phyloP scores from a whole-genome alignment of 495 filamentous ascomycete species.

The Neurospora sp. region DNA sequence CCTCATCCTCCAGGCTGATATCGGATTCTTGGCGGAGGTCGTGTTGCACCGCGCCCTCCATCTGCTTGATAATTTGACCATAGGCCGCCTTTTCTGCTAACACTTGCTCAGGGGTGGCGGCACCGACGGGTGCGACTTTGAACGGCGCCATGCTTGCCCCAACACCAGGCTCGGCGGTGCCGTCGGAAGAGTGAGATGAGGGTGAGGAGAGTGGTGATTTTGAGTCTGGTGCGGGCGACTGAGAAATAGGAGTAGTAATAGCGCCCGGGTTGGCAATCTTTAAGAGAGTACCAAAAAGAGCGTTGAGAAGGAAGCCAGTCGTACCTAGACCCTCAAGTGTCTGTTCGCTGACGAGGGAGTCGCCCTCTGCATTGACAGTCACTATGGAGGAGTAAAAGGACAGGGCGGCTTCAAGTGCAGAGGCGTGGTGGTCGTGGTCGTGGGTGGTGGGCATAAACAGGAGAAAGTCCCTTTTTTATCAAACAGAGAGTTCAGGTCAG shows the following conservation, averaged over 20 bases:
- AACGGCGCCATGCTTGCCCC: slow-evolving; percentile 2
- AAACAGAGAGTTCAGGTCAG: slow-evolving; percentile 4
- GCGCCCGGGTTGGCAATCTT: slow-evolving; percentile 38
- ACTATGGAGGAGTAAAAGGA: slow-evolving; percentile 88
- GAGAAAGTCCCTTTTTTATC: slow-evolving; percentile 66
- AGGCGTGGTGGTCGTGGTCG: slow-evolving; percentile 43
- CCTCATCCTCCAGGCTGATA: slow-evolving; percentile 14
- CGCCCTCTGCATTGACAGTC: slow-evolving; percentile 86
- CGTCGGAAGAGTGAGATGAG: neutral
- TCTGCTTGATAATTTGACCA: slow-evolving; percentile 5
- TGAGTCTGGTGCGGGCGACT: neutral
- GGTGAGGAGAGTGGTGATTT: neutral
- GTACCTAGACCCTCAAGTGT: slow-evolving; percentile 90
- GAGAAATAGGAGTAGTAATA: neutral
- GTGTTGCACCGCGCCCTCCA: slow-evolving; percentile 13
- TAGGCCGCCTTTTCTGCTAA: slow-evolving; percentile 4
- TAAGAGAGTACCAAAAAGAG: slow-evolving; percentile 57
- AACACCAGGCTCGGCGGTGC: slow-evolving; percentile 8
- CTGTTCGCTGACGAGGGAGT: slow-evolving; percentile 84
- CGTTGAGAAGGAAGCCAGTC: slow-evolving; percentile 62
- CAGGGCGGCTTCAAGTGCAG: slow-evolving; percentile 72
- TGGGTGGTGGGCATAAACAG: slow-evolving; percentile 71
- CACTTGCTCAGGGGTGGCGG: slow-evolving; percentile 7
- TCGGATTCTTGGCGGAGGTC: slow-evolving; percentile 16
- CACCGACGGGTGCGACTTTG: slow-evolving; percentile 1